Evolutionary conservation across 495 filamentous ascomycete genomes (phyloP).

Genomic region (Penicillium coffeae): DNA sequence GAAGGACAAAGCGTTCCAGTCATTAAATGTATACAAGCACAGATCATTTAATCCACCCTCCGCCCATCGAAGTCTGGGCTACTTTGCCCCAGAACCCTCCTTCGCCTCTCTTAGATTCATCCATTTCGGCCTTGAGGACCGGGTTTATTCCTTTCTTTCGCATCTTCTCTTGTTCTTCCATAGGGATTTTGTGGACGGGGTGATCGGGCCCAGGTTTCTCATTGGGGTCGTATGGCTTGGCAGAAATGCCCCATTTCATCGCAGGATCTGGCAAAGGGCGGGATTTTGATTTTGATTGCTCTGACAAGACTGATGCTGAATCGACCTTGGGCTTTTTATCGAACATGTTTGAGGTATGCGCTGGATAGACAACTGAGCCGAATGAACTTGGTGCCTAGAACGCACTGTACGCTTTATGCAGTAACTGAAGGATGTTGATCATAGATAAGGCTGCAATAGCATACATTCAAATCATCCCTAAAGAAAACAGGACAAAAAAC

Average conservation of each 20-base stretch:
- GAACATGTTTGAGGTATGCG: too few species aligned
- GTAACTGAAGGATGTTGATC: too few species aligned
- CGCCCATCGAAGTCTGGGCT: slow-evolving; percentile 14
- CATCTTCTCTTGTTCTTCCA: slow-evolving; percentile 22
- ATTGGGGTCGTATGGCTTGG: slow-evolving; percentile 4
- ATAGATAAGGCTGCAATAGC: too few species aligned
- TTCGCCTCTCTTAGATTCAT: slow-evolving; percentile 15
- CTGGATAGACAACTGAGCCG: too few species aligned
- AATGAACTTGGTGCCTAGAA: too few species aligned
- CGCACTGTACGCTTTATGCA: too few species aligned
- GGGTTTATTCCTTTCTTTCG: slow-evolving; percentile 20
- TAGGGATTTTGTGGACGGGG: slow-evolving; percentile 19
- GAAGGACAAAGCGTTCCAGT: too few species aligned
- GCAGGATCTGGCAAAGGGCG: neutral
- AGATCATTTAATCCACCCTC: slow-evolving; percentile 20
- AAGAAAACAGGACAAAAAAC: too few species aligned
- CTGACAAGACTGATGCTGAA: neutral
- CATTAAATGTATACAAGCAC: too few species aligned
- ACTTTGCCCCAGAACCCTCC: slow-evolving; percentile 19
- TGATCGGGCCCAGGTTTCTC: slow-evolving; percentile 8
- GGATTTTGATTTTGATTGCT: neutral
- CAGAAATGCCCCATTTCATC: slow-evolving; percentile 16
- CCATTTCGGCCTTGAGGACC: slow-evolving; percentile 16
- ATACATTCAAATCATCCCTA: too few species aligned
- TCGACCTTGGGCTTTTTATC: slow-evolving; percentile 1